These are phyloP conservation scores for Lepiota brunneoincarnata DNA, from an alignment of 768 basidiomycete species.

Conservation along the genomic window DNA sequence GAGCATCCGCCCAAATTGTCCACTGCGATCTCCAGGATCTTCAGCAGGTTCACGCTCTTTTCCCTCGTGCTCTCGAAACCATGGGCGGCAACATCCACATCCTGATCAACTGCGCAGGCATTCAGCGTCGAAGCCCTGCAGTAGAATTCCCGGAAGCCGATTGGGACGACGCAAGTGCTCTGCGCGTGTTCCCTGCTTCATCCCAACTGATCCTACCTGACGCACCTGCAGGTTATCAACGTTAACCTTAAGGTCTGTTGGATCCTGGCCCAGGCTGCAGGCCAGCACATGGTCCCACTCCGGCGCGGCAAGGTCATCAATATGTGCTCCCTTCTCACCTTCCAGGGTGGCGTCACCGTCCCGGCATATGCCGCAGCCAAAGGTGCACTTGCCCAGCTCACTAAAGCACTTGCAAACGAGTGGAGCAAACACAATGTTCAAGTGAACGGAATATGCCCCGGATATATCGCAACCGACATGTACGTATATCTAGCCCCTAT, in stretches of 20 bases:
- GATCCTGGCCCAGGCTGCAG: slow-evolving; percentile 84
- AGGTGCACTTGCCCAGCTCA: slow-evolving; percentile 80
- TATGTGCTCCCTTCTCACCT: slow-evolving; percentile 60
- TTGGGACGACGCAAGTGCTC: slow-evolving; percentile 58
- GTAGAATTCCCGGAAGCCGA: slow-evolving; percentile 61
- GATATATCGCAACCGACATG: slow-evolving; percentile 91
- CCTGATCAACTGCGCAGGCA: slow-evolving; percentile 71
- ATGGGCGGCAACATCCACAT: slow-evolving; percentile 48
- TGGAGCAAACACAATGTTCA: slow-evolving; percentile 88
- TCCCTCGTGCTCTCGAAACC: slow-evolving; percentile 37
- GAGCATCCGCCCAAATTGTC: slow-evolving; percentile 23
- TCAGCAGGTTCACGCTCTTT: slow-evolving; percentile 37
- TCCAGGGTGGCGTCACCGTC: slow-evolving; percentile 68
- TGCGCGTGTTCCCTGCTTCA: slow-evolving; percentile 1
- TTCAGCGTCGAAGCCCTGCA: slow-evolving; percentile 56
- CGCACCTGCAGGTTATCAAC: slow-evolving; percentile 60
- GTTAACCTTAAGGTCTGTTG: slow-evolving; percentile 88
- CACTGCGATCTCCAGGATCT: slow-evolving; percentile 41
- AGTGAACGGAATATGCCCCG: slow-evolving; percentile 86
- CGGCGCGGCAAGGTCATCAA: slow-evolving; percentile 71
- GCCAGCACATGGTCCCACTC: slow-evolving; percentile 81
- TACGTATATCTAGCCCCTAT: slow-evolving; percentile 30
- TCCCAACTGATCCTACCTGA: slow-evolving; percentile 3
- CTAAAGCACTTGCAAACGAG: slow-evolving; percentile 90
- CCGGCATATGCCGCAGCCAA: slow-evolving; percentile 93